Evolutionary conservation across 805 yeast genomes (phyloP).

Genomic region (Myxozyma lipomycoides): DNA sequence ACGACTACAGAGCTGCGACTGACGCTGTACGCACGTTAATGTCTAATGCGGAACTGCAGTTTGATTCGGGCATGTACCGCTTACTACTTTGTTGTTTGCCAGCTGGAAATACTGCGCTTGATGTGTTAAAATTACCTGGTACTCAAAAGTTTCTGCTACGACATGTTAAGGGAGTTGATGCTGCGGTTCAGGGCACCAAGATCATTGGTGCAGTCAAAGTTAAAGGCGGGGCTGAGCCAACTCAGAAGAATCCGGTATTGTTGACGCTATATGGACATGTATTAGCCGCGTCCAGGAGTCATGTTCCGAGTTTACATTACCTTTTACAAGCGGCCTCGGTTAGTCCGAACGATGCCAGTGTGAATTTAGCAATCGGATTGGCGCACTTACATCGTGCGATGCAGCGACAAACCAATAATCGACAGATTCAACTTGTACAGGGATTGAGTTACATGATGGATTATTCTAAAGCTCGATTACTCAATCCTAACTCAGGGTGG

Average conservation of each 20-base stretch:
- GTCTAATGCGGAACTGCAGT: constrained; percentile 52
- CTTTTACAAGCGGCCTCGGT: constrained; percentile 64
- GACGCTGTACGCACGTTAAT: constrained; percentile 50
- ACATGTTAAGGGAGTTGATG: constrained; percentile 85
- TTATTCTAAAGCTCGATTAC: constrained; percentile 53
- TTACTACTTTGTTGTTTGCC: constrained; percentile 61
- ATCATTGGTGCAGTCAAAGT: constrained; percentile 75
- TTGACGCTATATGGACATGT: constrained; percentile 76
- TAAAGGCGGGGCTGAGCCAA: constrained; percentile 10
- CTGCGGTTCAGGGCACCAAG: constrained; percentile 50
- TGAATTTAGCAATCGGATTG: constrained; percentile 69
- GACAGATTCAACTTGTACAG: constrained; percentile 84
- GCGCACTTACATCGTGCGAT: constrained; percentile 85
- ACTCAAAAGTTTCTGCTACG: constrained; percentile 88
- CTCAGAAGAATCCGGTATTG: constrained; percentile 53
- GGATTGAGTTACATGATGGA: constrained; percentile 76
- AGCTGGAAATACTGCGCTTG: constrained; percentile 56
- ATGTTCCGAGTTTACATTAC: constrained; percentile 76
- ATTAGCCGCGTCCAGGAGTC: constrained; percentile 76
- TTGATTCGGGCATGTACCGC: constrained; percentile 63
- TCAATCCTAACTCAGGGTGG: constrained; percentile 30
- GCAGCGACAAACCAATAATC: constrained; percentile 80
- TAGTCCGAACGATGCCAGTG: constrained; percentile 71
- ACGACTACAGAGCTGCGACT: constrained; percentile 53
- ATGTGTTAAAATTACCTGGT: constrained; percentile 65